These are phyloP conservation scores for Anaeramoeba flamelloides DNA, from an alignment of 78 protist genomes.

Conservation along the genomic window DNA sequence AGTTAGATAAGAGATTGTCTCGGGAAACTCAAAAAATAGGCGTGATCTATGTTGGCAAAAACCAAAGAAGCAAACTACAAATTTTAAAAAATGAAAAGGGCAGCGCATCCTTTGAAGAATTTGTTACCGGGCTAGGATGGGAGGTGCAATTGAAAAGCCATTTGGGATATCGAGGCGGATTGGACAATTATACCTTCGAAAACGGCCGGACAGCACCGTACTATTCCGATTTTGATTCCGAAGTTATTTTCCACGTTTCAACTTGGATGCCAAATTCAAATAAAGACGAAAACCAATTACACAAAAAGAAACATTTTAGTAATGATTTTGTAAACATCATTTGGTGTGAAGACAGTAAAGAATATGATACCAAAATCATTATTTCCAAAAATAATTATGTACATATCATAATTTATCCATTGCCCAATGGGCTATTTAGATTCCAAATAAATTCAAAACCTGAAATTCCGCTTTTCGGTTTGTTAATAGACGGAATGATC, in stretches of 20 bases:
- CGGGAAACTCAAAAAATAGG: neutral
- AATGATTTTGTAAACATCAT: neutral
- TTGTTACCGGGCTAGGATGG: neutral
- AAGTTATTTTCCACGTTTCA: neutral
- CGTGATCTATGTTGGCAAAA: neutral
- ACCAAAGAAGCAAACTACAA: neutral
- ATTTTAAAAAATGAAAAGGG: neutral
- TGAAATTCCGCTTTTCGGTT: neutral
- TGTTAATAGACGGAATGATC: neutral
- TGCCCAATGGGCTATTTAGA: neutral
- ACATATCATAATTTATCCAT: neutral
- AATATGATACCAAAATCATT: neutral
- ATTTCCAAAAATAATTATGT: neutral
- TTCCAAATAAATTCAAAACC: neutral
- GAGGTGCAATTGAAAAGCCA: neutral
- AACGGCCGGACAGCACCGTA: neutral
- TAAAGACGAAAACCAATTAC: neutral
- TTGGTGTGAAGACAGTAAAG: neutral
- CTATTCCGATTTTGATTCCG: neutral
- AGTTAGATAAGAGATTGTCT: neutral
- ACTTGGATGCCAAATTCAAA: neutral
- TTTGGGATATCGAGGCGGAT: neutral
- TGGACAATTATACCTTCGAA: too few species aligned
- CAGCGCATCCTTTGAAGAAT: neutral
- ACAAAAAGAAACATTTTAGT: neutral